Evolutionary conservation across 768 basidiomycete species (phyloP), one percentile per base, ranked within the genome.

Genomic region (Cystofilobasidium macerans): DNA sequence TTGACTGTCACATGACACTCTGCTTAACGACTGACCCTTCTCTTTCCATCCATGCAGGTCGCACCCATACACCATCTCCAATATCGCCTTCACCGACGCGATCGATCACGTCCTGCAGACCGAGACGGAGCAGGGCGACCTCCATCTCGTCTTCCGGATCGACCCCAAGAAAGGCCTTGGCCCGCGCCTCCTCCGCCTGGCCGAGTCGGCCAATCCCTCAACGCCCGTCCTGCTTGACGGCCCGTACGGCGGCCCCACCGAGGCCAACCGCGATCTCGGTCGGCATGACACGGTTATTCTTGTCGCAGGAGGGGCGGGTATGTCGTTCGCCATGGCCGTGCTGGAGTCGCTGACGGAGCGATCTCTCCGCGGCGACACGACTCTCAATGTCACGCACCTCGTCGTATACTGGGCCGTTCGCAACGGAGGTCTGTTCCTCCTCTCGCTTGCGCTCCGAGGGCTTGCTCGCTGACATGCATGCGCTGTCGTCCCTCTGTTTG

Each of bases 61-160:
- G 8, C 72, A 73, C 59, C 72, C 72, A 1, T 73, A 72, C 62
- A 73, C 72, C 6, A 57, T 72, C 38, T 62, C 70, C n/a, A 73
- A 71, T 42, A 57, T 64, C n/a, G 61, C 71, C 3, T 62, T 51
- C 45, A 14, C 22, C 20, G 48, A 70, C 48, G 61, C 67, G 28
- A 65, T 65, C 43, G 58, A 62, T 24, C 43, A 56, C 3, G 24
- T 40, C 9, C 5, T 13, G 47, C 53, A 54, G 53, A 40, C 36
- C 7, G 2, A 32, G 13, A 32, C 26, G 12, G 22, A 32, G 45
- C n/a, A 20, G 45, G 20, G 16, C 20, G 24, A 36, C 16, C 38
- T 64, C 69, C 62, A 26, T 5, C 65, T 64, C 30, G 56, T 68
- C 58, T 61, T 68, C 48, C 53, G 57, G 16, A 57, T 57, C 30